These are phyloP conservation scores for Penicillium sp. DNA, from an alignment of 2,329 filamentous ascomycete species.

Conservation along the genomic window DNA sequence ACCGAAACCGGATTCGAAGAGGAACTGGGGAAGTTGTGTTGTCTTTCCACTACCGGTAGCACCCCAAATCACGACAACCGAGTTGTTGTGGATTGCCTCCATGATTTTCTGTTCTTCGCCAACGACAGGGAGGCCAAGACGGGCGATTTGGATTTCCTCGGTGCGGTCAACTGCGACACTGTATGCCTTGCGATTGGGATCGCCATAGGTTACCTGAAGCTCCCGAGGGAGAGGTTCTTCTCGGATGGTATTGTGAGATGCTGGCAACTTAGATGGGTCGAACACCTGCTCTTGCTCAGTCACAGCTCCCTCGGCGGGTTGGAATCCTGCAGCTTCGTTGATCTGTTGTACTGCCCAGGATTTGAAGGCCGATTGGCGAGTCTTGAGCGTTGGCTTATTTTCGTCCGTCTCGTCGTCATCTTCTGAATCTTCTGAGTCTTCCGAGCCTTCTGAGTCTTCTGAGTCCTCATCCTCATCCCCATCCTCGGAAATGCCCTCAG, in stretches of 20 bases:
- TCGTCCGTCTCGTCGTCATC: constrained; percentile 23
- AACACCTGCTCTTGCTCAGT: constrained; percentile 34
- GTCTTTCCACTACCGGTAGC: constrained; percentile 97
- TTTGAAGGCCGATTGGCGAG: constrained; percentile 72
- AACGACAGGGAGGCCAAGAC: constrained; percentile 81
- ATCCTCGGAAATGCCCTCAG: constrained; percentile 6
- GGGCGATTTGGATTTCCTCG: constrained; percentile 71
- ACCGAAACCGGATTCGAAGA: constrained; percentile 92
- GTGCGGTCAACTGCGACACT: constrained; percentile 69
- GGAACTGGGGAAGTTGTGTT: constrained; percentile 92
- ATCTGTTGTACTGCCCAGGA: constrained; percentile 85
- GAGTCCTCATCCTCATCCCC: constrained; percentile 17
- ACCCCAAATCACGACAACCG: constrained; percentile 87
- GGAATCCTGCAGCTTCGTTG: constrained; percentile 75
- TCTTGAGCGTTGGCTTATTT: constrained; percentile 24
- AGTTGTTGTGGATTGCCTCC: constrained; percentile 92
- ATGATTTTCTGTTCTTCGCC: constrained; percentile 96
- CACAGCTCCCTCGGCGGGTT: constrained; percentile 44
- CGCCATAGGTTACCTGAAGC: constrained; percentile 39
- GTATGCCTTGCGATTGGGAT: constrained; percentile 66
- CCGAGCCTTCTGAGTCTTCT: constrained; percentile 26
- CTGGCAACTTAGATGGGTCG: constrained; percentile 31
- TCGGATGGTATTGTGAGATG: constrained; percentile 37
- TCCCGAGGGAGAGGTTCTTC: constrained; percentile 43
- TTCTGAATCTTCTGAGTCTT: constrained; percentile 21